phyloP scores from a whole-genome alignment of 2,329 filamentous ascomycete species.

The Alternaria sp. region DNA sequence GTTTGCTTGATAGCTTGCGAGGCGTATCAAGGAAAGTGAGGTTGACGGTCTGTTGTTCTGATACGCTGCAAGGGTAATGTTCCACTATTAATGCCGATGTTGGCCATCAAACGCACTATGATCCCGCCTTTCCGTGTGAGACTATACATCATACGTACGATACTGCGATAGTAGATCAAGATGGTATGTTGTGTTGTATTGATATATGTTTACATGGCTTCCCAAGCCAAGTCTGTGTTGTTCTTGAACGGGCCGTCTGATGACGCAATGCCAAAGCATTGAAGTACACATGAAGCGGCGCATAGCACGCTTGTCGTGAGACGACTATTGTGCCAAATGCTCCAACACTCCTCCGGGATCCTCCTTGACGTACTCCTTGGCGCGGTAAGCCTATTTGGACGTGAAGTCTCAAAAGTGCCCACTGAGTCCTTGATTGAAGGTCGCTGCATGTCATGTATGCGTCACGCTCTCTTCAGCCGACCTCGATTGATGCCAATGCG shows the following conservation, averaged over 20 bases:
- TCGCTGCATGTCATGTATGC: neutral
- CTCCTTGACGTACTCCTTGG: neutral
- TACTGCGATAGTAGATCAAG: neutral
- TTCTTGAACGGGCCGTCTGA: neutral
- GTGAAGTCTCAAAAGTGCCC: neutral
- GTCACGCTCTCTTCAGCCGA: slow-evolving; percentile 32
- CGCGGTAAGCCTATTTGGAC: neutral
- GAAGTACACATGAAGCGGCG: neutral
- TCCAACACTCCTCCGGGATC: neutral
- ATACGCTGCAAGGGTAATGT: slow-evolving; percentile 8
- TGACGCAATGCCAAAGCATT: neutral
- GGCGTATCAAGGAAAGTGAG: slow-evolving; percentile 9
- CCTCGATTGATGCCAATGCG: slow-evolving; percentile 77
- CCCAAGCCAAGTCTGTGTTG: neutral
- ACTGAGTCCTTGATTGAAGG: neutral
- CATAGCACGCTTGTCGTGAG: slow-evolving; percentile 1
- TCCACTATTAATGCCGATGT: slow-evolving; percentile 7
- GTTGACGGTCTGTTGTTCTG: slow-evolving; percentile 6
- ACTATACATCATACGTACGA: neutral
- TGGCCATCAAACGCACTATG: slow-evolving; percentile 6
- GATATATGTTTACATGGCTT: slow-evolving; percentile 7
- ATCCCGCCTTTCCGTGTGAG: neutral
- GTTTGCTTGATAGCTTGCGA: slow-evolving; percentile 8
- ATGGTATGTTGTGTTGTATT: slow-evolving; percentile 6
- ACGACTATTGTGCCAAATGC: slow-evolving; percentile 1